Evolutionary conservation across 192 early-diverging fungal species (phyloP).

Genomic region (Piromyces sp.): DNA sequence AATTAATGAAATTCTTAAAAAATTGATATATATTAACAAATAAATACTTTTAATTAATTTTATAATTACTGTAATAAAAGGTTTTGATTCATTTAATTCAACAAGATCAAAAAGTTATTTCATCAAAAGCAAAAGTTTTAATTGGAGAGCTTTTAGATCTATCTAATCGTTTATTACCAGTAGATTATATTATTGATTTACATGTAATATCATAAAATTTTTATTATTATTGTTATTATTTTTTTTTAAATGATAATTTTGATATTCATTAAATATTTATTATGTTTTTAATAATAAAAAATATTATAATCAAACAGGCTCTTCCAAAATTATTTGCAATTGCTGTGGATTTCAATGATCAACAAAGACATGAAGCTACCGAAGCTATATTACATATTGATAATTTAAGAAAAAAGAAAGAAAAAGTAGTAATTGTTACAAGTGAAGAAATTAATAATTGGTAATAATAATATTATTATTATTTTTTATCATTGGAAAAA

Average conservation of each 20-base stretch:
- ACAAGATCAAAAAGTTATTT: slow-evolving; percentile 33
- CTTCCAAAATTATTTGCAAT: slow-evolving; percentile 53
- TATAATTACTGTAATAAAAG: too few species aligned
- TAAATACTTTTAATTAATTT: too few species aligned
- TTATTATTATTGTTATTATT: too few species aligned
- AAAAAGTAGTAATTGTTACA: slow-evolving; percentile 1
- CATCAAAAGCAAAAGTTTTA: slow-evolving; percentile 46
- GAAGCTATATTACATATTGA: slow-evolving; percentile 60
- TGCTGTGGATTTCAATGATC: slow-evolving; percentile 60
- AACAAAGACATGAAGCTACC: slow-evolving; percentile 58
- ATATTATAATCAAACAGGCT: slow-evolving; percentile 28
- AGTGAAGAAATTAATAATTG: background rate
- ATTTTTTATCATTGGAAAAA: too few species aligned
- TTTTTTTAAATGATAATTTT: too few species aligned
- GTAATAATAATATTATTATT: background rate
- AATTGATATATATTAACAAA: background rate
- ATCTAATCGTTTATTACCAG: slow-evolving; percentile 45
- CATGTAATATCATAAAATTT: slow-evolving; percentile 16
- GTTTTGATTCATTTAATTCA: slow-evolving; percentile 53
- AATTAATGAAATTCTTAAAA: too few species aligned
- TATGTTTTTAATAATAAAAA: too few species aligned
- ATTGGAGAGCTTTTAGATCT: slow-evolving; percentile 61
- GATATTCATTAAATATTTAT: too few species aligned
- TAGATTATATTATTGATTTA: slow-evolving; percentile 22
- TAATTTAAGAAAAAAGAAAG: slow-evolving; percentile 21